Base-by-base conservation (phyloP, 176 grass and related monocot genomes). In the Tillandsia fasciculata region DNA sequence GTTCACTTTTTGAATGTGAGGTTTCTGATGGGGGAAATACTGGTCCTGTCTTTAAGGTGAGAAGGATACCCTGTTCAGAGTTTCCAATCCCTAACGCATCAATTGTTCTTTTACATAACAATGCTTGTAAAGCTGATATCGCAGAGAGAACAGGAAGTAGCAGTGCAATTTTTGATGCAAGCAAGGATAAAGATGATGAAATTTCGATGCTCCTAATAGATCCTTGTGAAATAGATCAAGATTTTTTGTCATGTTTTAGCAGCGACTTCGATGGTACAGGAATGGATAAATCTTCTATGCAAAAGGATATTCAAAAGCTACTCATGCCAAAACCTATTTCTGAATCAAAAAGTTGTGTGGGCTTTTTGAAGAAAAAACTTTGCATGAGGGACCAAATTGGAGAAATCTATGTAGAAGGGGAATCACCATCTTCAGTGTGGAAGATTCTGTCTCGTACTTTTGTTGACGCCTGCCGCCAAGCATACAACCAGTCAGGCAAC, bases 1-100 rank as follows among this genome's bases (percentile, higher is more conserved):
- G 94, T 67, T 99, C 89, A 63, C 75, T 99, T 52, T 99, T 99
- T 87, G 94, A 99, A 69, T 93, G 90, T 75, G 87, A 93, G 66
- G 84, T 93, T 2, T 80, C 65, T 76, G 89, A 93, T 82, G 89
- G 79, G 50, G 90, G 94, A 70, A 88, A 76, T 73, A 78, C 83
- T 73, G 86, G 82, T 52, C 94, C 94, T 65, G 57, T 87, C 66
- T 99, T 99, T 75, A 93, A 76, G 70, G 82, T 90, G 49, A 92
- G 84, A 84, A 84, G 94, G 72, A 71, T 87, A 69, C 84, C 94
- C 15, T 99, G 94, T 72, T 99, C 90, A 48, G 65, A 20, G 27
- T 99, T 74, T 63, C 80, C 85, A 49, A 76, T 99, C 54, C 94
- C 94, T 18, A 75, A 83, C 71, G 86, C 87, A 42, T 77, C 82